Evolutionary conservation across 768 basidiomycete species (phyloP).

Genomic region (Phanerochaete sordida): DNA sequence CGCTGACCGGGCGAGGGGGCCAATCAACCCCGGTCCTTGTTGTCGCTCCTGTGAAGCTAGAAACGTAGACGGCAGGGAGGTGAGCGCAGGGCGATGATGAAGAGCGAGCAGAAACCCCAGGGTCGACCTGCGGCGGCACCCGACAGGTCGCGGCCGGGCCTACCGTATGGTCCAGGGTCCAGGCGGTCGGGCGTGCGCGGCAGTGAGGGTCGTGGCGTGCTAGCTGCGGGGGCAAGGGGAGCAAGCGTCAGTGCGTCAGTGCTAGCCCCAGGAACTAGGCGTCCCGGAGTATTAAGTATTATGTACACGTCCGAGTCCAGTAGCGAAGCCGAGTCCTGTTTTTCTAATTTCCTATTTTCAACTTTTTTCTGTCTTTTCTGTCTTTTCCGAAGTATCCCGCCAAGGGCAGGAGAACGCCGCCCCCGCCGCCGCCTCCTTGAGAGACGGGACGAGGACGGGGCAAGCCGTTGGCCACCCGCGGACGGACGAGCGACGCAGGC

Average conservation of each 20-base stretch:
- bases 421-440: too few relatives aligned
- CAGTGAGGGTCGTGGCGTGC: background rate
- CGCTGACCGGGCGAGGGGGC: background rate
- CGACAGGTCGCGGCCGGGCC: background rate
- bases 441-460: background rate
- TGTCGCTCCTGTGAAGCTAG: background rate
- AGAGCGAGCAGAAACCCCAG: background rate
- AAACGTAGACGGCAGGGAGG: too few relatives aligned
- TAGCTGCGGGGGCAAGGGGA: background rate
- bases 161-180: background rate
- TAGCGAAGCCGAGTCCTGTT: background rate
- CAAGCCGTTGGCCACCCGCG: background rate
- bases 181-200: background rate
- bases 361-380: background rate
- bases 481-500: background rate
- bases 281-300: background rate
- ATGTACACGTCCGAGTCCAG: too few relatives aligned
- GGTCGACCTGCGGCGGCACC: background rate
- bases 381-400: too few relatives aligned
- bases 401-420: background rate
- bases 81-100: background rate
- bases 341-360: background rate
- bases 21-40: background rate
- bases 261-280: background rate
- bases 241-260: background rate